Evolutionary conservation across 106 monocot species (phyloP).

Genomic region (Allium fistulosum): DNA sequence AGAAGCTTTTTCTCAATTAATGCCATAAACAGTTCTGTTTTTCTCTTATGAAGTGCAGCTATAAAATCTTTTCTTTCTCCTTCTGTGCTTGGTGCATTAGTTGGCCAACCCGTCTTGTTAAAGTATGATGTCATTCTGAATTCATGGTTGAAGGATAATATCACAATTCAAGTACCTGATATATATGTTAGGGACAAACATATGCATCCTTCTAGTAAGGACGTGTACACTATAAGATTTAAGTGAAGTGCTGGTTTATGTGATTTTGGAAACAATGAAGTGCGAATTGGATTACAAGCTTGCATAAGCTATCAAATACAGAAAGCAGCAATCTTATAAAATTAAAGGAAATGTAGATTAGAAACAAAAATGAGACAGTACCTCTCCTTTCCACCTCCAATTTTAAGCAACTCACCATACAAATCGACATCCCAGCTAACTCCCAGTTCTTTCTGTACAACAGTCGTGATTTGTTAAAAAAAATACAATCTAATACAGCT

Average conservation of each 20-base stretch:
- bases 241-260: too few species aligned
- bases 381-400: conserved; percentile 99
- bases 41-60: conserved; percentile 94
- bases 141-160: not conserved
- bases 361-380: conserved; percentile 14
- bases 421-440: conserved; percentile 91
- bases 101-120: conserved; percentile 86
- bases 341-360: not conserved
- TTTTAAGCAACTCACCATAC: conserved; percentile 93
- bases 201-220: too few species aligned
- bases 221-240: too few species aligned
- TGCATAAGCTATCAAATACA: not conserved
- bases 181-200: too few species aligned
- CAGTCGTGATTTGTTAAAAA: conserved; percentile 5
- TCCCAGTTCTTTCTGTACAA: conserved; percentile 65
- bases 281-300: too few species aligned
- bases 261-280: not conserved
- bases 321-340: not conserved
- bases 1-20: conserved; percentile 96
- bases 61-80: conserved; percentile 81
- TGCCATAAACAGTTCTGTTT: conserved; percentile 91
- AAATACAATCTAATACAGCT: not conserved
- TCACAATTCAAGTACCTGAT: not conserved
- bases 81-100: conserved; percentile 70
- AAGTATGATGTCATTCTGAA: conserved; percentile 96